Evolutionary conservation across 2,329 filamentous ascomycete genomes (phyloP).

Genomic region (Allantophomopsis lycopodina): DNA sequence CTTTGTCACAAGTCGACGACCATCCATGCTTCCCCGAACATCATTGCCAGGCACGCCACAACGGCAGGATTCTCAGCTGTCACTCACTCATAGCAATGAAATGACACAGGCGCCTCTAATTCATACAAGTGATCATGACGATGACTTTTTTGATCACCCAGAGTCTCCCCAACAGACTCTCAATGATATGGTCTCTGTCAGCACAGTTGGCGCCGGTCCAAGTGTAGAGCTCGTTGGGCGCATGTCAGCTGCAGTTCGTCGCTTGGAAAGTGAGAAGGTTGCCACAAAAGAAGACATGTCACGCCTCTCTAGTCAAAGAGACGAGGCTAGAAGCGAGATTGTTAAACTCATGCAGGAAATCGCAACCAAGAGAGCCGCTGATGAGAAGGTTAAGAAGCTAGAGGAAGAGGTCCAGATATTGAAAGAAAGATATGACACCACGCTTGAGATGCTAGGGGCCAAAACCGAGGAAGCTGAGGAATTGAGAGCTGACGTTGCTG

Average conservation of each 20-base stretch:
- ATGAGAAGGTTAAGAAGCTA: constrained; percentile 45
- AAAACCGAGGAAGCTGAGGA: constrained; percentile 94
- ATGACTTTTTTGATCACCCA: constrained; percentile 35
- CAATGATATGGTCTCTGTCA: constrained; percentile 78
- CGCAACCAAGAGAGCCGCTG: constrained; percentile 51
- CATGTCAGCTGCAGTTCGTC: constrained; percentile 85
- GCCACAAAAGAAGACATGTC: constrained; percentile 75
- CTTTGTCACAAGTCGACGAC: constrained; percentile 9
- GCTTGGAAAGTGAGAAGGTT: constrained; percentile 84
- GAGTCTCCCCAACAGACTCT: constrained; percentile 55
- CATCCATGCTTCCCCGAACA: constrained; percentile 10
- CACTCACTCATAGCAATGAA: constrained; percentile 11
- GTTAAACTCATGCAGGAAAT: constrained; percentile 78
- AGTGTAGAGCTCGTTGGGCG: constrained; percentile 91
- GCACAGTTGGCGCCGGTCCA: constrained; percentile 79
- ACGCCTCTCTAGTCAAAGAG: constrained; percentile 70
- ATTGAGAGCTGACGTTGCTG: constrained; percentile 72
- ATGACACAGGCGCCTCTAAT: constrained; percentile 11
- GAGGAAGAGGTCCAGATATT: constrained; percentile 56
- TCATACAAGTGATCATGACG: constrained; percentile 24
- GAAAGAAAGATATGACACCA: constrained; percentile 73
- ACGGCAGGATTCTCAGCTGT: constrained; percentile 16
- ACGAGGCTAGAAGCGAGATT: constrained; percentile 87
- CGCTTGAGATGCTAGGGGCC: constrained; percentile 88
- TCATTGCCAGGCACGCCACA: constrained; percentile 16